Conservation (phyloP, 1,139 yeast genomes). For the Saccharomyces hybrid region DNA sequence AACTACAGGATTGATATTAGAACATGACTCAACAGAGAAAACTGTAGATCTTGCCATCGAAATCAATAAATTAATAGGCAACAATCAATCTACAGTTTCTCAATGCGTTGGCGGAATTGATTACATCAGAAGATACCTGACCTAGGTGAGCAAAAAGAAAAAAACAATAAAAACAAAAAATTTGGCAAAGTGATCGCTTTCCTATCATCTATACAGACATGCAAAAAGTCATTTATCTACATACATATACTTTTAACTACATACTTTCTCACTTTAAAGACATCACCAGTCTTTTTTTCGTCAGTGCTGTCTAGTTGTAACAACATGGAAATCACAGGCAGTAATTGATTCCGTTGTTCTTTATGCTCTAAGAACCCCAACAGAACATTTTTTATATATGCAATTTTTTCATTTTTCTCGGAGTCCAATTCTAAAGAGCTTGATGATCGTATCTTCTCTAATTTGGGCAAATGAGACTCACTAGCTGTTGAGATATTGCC, state of each 20-base stretch:
- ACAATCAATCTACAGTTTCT: conserved; percentile 67
- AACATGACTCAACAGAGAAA: conserved; percentile 65
- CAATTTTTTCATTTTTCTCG: conserved; percentile 41
- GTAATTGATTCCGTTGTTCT: conserved; percentile 76
- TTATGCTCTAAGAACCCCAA: conserved; percentile 84
- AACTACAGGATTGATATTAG: conserved; percentile 62
- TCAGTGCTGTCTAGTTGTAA: conserved; percentile 63
- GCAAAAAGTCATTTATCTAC: neutral
- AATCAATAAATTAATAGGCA: conserved; percentile 45
- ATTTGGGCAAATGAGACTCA: conserved; percentile 9
- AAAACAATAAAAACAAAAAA: neutral
- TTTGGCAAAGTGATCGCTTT: neutral
- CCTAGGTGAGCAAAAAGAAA: neutral
- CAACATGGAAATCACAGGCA: conserved; percentile 78
- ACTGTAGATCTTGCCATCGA: conserved; percentile 67
- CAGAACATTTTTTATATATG: conserved; percentile 79
- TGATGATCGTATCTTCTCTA: conserved; percentile 8
- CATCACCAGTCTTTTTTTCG: conserved; percentile 56
- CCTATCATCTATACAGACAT: neutral
- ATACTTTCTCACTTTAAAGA: conserved; percentile 43
- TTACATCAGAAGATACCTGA: conserved; percentile 27
- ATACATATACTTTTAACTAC: neutral
- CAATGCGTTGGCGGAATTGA: conserved; percentile 65
- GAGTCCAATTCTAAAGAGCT: conserved; percentile 21
- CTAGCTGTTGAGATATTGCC: conserved; percentile 2